These are phyloP conservation scores for Paramarasmius palmivorus DNA, from an alignment of 1,284 basidiomycete genomes.

Conservation along the genomic window DNA sequence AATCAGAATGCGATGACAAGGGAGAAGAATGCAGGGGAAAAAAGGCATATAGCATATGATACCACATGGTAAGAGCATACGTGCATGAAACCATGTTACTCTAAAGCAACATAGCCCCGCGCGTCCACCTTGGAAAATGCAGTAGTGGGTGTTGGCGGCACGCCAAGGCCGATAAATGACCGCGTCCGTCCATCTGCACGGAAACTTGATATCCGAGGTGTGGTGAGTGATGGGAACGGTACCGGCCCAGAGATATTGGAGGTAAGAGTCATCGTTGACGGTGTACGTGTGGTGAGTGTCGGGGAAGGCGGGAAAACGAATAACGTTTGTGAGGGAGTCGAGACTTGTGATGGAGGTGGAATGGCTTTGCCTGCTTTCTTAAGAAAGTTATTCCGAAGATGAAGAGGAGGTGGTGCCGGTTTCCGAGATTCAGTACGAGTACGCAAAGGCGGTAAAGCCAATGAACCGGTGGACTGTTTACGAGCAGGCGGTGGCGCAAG, in stretches of 20 bases:
- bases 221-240: conserved; percentile 61
- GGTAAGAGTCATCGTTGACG: conserved; percentile 73
- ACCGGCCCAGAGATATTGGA: conserved; percentile 51
- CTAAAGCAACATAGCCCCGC: conserved; percentile 68
- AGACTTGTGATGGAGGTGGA: conserved; percentile 14
- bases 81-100: conserved; percentile 25
- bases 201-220: conserved; percentile 75
- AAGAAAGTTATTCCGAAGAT: conserved; percentile 39
- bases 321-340: conserved; percentile 68
- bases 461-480: conserved; percentile 7
- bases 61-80: conserved; percentile 6
- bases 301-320: conserved; percentile 85
- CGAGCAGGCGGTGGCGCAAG: not conserved
- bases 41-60: conserved; percentile 3
- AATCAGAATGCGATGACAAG: not conserved
- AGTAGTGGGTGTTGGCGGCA: conserved; percentile 74
- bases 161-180: conserved; percentile 70
- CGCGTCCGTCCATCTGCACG: conserved; percentile 63
- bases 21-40: not conserved
- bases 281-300: conserved; percentile 60
- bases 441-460: conserved; percentile 37
- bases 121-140: conserved; percentile 81
- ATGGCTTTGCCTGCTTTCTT: conserved; percentile 13
- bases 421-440: conserved; percentile 53
- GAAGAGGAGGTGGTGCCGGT: conserved; percentile 54